A percentile compares a stretch with the other conserved stretches of the same genome.
These are phyloP conservation scores for Urtica urens DNA, from an alignment of 306 rosid species.

Conservation along the genomic window DNA sequence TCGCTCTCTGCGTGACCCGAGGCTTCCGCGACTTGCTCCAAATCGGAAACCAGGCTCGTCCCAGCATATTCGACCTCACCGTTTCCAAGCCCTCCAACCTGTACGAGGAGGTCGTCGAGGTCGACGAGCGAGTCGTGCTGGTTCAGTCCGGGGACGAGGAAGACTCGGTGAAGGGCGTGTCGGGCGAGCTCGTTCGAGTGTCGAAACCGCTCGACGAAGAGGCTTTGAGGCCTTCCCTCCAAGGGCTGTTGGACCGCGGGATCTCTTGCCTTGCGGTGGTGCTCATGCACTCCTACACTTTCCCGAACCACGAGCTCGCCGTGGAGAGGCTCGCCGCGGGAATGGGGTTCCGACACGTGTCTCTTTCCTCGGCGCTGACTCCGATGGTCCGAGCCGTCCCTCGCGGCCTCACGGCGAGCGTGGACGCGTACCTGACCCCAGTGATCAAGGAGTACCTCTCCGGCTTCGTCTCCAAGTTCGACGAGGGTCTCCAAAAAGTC, in stretches of 20 bases:
- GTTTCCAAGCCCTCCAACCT: constrained; percentile 78
- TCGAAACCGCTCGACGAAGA: constrained; percentile 60
- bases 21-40: constrained; percentile 84
- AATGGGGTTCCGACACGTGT: constrained; percentile 84
- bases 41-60: constrained; percentile 96
- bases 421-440: constrained; percentile 96
- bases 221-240: constrained; percentile 44
- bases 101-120: constrained; percentile 77
- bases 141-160: constrained; percentile 28
- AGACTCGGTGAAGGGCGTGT: constrained; percentile 48
- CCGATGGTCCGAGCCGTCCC: constrained; percentile 98
- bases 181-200: constrained; percentile 75
- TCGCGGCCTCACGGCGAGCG: constrained; percentile 89
- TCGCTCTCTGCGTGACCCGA: constrained; percentile 78
- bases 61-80: constrained; percentile 73
- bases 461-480: constrained; percentile 81
- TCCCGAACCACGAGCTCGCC: constrained; percentile 62
- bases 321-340: constrained; percentile 50
- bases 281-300: constrained; percentile 86
- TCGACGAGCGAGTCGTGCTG: constrained; percentile 75
- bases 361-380: constrained; percentile 81
- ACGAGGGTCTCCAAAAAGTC: constrained; percentile 54
- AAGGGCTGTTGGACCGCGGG: constrained; percentile 49
- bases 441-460: constrained; percentile 86
- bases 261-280: constrained; percentile 79